Base-by-base conservation (phyloP, 108 stramenopile species). In the Phaeodactylum tricornutum region DNA sequence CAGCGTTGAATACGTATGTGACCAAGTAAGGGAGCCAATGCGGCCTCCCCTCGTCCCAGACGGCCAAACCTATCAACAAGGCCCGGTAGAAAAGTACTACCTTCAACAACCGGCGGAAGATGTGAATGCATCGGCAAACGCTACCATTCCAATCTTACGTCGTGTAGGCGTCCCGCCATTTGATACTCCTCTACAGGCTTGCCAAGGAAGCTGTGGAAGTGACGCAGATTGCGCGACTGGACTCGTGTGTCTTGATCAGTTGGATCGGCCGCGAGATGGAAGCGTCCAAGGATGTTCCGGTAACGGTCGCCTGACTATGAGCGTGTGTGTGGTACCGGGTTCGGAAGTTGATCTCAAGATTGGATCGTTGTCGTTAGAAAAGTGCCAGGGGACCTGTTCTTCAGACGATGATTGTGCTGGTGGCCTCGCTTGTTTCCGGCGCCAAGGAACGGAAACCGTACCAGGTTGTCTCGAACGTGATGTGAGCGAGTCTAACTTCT, bases 191-290 rank as follows among this genome's bases (percentile, higher is more conserved):
- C 57, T 80, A 35, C 24, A 26, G 4, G 29, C 57, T 7, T 81
- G 79, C 50, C 52, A 70, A 12, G 83, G 83, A 27, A 79, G 78
- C 39, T 85, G 83, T 35, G 77, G 75, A 29, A 26, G 16, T n/a
- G 61, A 71, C 53, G 43, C 29, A 11, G 76, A 78, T 50, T 85
- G 83, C 47, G 61, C 43, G 4, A 2, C 35, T 12, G 71, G 70
- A 1, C 43, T 85, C n/a, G 47, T 54, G 16, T 85, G 83, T 43
- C n/a, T n/a, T n/a, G n/a, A n/a, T n/a, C n/a, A n/a, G n/a, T 51
- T 57, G 30, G 49, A 59, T 20, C 62, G 76, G 15, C 44, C 46
- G 16, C 59, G 48, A 22, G 35, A 15, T 29, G 71, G 75, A 28
- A 24, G 29, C 2, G 74, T 81, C 29, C 83, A 76, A 5, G 75